phyloP scores from a whole-genome alignment of 495 filamentous ascomycete genomes.

The Aspergillus asperescens region DNA sequence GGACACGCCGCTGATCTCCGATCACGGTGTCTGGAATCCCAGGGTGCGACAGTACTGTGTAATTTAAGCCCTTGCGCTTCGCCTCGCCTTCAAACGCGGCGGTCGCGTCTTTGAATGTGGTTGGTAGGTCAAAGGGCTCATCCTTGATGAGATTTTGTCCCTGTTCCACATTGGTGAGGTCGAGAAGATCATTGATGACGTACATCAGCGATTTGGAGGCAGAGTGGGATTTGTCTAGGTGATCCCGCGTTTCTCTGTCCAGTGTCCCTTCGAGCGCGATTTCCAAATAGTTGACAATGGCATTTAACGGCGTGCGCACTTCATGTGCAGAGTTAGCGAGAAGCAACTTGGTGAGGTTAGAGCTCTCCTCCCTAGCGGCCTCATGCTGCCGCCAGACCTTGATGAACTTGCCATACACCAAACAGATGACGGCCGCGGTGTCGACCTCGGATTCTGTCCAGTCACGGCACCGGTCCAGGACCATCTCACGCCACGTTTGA shows the following conservation, averaged over 20 bases:
- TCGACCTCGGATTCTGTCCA: conserved; percentile 61
- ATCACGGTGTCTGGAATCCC: conserved; percentile 65
- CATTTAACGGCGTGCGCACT: conserved; percentile 89
- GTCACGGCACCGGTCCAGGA: conserved; percentile 34
- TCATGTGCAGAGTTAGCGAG: conserved; percentile 93
- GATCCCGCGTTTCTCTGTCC: conserved; percentile 81
- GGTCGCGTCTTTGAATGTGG: conserved; percentile 70
- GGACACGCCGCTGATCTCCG: conserved; percentile 73
- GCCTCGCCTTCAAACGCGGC: conserved; percentile 70
- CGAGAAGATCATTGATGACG: conserved; percentile 92
- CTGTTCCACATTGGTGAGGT: conserved; percentile 85
- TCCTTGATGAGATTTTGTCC: conserved; percentile 76
- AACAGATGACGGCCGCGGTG: conserved; percentile 80
- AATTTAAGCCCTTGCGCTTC: conserved; percentile 66
- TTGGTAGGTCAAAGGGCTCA: conserved; percentile 68
- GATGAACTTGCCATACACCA: conserved; percentile 89
- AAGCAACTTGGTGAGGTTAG: conserved; percentile 71
- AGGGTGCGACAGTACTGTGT: conserved; percentile 60
- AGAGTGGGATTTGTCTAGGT: conserved; percentile 68
- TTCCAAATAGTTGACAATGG: conserved; percentile 94
- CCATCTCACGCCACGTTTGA: conserved; percentile 31
- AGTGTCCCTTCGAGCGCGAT: conserved; percentile 83
- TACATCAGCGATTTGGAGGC: conserved; percentile 96
- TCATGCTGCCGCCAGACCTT: conserved; percentile 94
- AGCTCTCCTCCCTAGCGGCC: conserved; percentile 75